phyloP scores from a whole-genome alignment of 1,284 basidiomycete species.

The Anthracocystis setariae region DNA sequence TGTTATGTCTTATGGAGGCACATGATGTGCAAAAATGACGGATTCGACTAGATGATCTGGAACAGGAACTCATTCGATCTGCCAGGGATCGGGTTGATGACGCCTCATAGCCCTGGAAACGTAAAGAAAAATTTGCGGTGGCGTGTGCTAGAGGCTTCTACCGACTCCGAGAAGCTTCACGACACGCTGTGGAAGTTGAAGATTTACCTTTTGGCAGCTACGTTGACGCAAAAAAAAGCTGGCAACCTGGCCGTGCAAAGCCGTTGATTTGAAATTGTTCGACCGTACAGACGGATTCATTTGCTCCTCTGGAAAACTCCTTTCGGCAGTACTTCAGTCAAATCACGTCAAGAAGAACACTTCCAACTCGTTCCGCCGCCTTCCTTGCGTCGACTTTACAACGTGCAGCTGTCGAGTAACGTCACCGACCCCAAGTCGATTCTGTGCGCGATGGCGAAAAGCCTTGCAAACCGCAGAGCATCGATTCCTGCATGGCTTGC shows the following conservation, averaged over 20 bases:
- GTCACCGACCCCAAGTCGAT: no score
- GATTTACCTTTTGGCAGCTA: neutral
- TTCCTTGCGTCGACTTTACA: constrained; percentile 40
- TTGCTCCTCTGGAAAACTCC: neutral
- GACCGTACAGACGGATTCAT: neutral
- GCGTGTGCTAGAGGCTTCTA: constrained; percentile 20
- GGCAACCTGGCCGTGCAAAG: no score
- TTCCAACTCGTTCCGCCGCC: constrained; percentile 37
- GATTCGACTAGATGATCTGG: no score
- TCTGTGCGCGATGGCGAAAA: no score
- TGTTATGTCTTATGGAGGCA: no score
- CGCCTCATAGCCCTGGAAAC: constrained; percentile 11
- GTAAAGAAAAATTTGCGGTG: constrained; percentile 23
- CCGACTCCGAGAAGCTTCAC: constrained; percentile 3
- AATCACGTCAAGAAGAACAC: neutral
- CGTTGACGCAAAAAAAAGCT: constrained; percentile 11
- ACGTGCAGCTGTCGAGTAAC: constrained; percentile 16
- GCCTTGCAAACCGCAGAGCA: no score
- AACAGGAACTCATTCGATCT: no score
- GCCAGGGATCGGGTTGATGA: neutral
- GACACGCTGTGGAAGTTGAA: constrained; percentile 27
- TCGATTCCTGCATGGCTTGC: neutral
- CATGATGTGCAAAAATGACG: no score
- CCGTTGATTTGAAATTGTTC: no score
- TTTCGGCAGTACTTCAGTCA: constrained; percentile 11